These are phyloP conservation scores for Phytophthora ramorum DNA, from an alignment of 352 stramenopile species.

Conservation along the genomic window DNA sequence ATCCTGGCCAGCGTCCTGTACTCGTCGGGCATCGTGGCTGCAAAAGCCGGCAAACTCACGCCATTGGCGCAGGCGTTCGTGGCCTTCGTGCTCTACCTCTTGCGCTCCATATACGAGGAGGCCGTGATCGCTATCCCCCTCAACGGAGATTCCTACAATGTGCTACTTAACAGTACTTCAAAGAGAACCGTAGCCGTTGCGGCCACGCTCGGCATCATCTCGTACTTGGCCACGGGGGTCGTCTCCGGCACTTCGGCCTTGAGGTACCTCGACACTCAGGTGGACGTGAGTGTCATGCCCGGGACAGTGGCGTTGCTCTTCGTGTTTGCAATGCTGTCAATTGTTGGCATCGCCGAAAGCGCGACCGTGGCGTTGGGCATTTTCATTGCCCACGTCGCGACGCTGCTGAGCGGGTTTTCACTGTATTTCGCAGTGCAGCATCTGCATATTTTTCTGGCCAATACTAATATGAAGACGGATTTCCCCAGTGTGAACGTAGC, in stretches of 20 bases:
- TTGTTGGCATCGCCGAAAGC: constrained; percentile 89
- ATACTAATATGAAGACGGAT: constrained; percentile 78
- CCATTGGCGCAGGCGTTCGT: constrained; percentile 87
- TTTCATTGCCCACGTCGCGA: constrained; percentile 83
- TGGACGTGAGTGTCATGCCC: constrained; percentile 47
- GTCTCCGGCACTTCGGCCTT: constrained; percentile 69
- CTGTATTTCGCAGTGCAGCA: constrained; percentile 71
- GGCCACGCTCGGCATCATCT: constrained; percentile 91
- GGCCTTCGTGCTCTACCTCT: constrained; percentile 69
- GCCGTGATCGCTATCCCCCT: constrained; percentile 90
- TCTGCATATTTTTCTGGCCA: constrained; percentile 52
- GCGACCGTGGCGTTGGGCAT: constrained; percentile 85
- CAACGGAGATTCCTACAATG: constrained; percentile 93
- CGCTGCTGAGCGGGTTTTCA: constrained; percentile 66
- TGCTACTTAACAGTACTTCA: constrained; percentile 92
- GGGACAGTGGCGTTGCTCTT: constrained; percentile 73
- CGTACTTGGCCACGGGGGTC: constrained; percentile 91
- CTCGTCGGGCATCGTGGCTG: constrained; percentile 70
- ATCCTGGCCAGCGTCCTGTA: constrained; percentile 92
- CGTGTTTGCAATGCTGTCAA: constrained; percentile 82
- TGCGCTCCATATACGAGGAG: constrained; percentile 92
- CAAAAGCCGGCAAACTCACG: constrained; percentile 85
- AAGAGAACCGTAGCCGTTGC: constrained; percentile 91
- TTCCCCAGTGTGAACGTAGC: constrained; percentile 61
- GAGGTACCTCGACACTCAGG: constrained; percentile 68